Evolutionary conservation across 148 eudicot genomes (phyloP).

Genomic region (Mesembryanthemum crystallinum): DNA sequence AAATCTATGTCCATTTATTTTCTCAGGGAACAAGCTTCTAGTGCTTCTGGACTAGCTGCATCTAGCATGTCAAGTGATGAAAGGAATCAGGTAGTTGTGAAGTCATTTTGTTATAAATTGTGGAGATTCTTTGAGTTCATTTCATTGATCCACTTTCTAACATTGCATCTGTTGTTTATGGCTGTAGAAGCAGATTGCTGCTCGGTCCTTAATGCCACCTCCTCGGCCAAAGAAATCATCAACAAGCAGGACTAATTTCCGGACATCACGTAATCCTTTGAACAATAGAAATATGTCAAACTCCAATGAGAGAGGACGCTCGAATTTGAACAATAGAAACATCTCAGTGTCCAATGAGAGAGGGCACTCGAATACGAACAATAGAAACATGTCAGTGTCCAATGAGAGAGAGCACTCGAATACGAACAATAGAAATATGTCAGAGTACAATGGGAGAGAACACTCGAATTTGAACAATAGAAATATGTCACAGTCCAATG

Average conservation of each 20-base stretch:
- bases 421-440: slow-evolving; percentile 28
- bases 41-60: slow-evolving; percentile 84
- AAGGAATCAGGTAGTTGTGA: slow-evolving; percentile 63
- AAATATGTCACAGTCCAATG: slow-evolving; percentile 24
- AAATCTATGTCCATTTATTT: background rate
- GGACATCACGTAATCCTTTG: slow-evolving; percentile 6
- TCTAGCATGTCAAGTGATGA: slow-evolving; percentile 91
- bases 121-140: background rate
- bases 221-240: slow-evolving; percentile 63
- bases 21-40: slow-evolving; percentile 90
- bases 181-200: slow-evolving; percentile 74
- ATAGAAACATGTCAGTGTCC: slow-evolving; percentile 37
- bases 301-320: slow-evolving; percentile 36
- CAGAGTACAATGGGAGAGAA: slow-evolving; percentile 46
- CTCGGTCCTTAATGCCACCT: slow-evolving; percentile 87
- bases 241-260: slow-evolving; percentile 32
- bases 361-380: too few species aligned
- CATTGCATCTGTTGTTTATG: slow-evolving; percentile 11
- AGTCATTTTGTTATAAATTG: background rate
- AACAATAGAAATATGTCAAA: slow-evolving; percentile 36
- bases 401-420: slow-evolving; percentile 30
- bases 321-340: slow-evolving; percentile 42
- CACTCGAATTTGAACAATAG: slow-evolving; percentile 42
- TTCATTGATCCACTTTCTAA: too few species aligned
- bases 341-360: background rate